These are phyloP conservation scores for Atkinsonella texensis DNA, from an alignment of 2,329 filamentous ascomycete species.

Conservation along the genomic window DNA sequence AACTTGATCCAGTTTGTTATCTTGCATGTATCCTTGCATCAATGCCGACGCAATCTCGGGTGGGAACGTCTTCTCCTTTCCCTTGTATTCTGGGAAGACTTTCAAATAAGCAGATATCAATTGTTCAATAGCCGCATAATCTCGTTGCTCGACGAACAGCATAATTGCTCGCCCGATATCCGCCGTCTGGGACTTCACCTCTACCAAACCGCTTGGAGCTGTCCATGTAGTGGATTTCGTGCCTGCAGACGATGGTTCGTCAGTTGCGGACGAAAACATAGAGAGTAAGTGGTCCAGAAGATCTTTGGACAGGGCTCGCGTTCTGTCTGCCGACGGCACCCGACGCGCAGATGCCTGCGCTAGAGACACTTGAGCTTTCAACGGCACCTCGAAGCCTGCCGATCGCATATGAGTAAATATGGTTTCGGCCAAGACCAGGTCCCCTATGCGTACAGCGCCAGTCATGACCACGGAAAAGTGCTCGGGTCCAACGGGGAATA, in stretches of 20 bases:
- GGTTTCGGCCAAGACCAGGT: slow-evolving; percentile 28
- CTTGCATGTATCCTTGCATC: slow-evolving; percentile 53
- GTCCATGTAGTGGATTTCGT: neutral
- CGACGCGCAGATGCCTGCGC: slow-evolving; percentile 25
- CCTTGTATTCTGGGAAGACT: slow-evolving; percentile 23
- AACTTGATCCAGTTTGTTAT: slow-evolving; percentile 47
- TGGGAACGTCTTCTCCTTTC: slow-evolving; percentile 28
- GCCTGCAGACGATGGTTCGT: neutral
- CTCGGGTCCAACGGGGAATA: slow-evolving; percentile 33
- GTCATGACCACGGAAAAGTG: slow-evolving; percentile 44
- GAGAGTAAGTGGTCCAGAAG: slow-evolving; percentile 19
- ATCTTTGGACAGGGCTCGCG: slow-evolving; percentile 15
- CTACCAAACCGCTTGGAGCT: slow-evolving; percentile 10
- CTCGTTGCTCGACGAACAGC: slow-evolving; percentile 23
- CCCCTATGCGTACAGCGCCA: slow-evolving; percentile 33
- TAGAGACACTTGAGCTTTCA: slow-evolving; percentile 30
- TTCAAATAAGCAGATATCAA: slow-evolving; percentile 43
- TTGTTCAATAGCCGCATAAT: slow-evolving; percentile 42
- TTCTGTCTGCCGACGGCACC: slow-evolving; percentile 14
- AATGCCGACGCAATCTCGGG: slow-evolving; percentile 48
- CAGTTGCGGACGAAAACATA: slow-evolving; percentile 4
- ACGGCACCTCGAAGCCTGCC: slow-evolving; percentile 28
- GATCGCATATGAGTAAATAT: slow-evolving; percentile 32
- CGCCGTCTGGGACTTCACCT: slow-evolving; percentile 16
- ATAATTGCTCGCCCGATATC: slow-evolving; percentile 21